Evolutionary conservation across 2,329 filamentous ascomycete genomes (phyloP).

Genomic region (Salinomyces thailandicus): DNA sequence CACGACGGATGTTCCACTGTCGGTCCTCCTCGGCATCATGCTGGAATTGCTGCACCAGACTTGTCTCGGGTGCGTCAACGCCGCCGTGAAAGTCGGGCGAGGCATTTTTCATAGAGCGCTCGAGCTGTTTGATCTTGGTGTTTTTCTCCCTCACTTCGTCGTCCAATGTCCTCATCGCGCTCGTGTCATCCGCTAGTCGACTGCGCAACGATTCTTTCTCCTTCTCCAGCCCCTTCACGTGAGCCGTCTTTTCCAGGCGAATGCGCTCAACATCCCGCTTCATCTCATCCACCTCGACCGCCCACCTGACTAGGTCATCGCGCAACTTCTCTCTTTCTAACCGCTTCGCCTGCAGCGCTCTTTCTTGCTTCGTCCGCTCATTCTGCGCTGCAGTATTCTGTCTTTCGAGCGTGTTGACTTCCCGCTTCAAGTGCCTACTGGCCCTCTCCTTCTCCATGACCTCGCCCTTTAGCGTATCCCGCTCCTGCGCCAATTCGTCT

Average conservation of each 20-base stretch:
- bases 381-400: constrained; percentile 72
- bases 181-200: constrained; percentile 32
- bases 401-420: constrained; percentile 69
- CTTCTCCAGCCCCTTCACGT: constrained; percentile 27
- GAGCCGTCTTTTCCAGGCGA: constrained; percentile 28
- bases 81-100: constrained; percentile 27
- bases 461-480: constrained; percentile 64
- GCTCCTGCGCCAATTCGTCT: constrained; percentile 55
- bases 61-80: constrained; percentile 10
- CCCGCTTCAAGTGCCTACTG: constrained; percentile 71
- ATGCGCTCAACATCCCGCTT: constrained; percentile 36
- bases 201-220: constrained; percentile 33
- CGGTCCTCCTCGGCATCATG: constrained; percentile 32
- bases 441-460: constrained; percentile 86
- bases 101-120: constrained; percentile 51
- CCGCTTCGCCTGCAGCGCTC: constrained; percentile 56
- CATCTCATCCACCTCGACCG: constrained; percentile 50
- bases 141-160: constrained; percentile 62
- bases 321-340: constrained; percentile 58
- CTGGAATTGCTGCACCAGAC: constrained; percentile 25
- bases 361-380: constrained; percentile 68
- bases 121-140: constrained; percentile 61
- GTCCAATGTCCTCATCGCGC: constrained; percentile 52
- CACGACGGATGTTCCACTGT: constrained; percentile 27
- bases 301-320: constrained; percentile 60